phyloP scores from a whole-genome alignment of 768 basidiomycete genomes.

The Tylopilus vinaceipallidus region DNA sequence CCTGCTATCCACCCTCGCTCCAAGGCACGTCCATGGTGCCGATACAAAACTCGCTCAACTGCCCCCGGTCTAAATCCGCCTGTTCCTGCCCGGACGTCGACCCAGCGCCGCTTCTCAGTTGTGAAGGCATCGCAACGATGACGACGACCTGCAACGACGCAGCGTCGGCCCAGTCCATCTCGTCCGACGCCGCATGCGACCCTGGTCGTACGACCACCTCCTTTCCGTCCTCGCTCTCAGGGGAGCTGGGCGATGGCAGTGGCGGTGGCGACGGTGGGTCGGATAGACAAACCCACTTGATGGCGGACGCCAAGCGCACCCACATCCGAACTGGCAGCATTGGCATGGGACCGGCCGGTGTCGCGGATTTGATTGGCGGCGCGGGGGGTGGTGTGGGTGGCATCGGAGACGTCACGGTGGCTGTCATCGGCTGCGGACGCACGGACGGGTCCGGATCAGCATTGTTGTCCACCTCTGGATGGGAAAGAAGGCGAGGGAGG shows the following conservation, averaged over 20 bases:
- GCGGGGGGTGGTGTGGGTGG: not conserved
- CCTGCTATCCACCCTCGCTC: conserved; percentile 5
- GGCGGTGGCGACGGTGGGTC: not conserved
- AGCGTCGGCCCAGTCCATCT: conserved; percentile 6
- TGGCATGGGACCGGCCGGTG: not conserved
- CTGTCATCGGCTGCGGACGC: conserved; percentile 33
- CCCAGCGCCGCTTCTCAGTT: not conserved
- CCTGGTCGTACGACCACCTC: not conserved
- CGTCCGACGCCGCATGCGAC: not conserved
- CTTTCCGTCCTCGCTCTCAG: not conserved
- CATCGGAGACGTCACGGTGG: conserved; percentile 5
- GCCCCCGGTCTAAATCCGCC: conserved; percentile 22
- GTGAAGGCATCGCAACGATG: conserved; percentile 41
- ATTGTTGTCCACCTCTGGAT: not conserved
- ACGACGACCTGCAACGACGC: conserved; percentile 38
- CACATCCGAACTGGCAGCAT: not conserved
- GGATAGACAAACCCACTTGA: conserved; percentile 5
- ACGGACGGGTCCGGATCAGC: not conserved
- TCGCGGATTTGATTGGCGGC: not conserved
- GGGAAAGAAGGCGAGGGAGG: not conserved
- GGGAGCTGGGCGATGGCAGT: not conserved
- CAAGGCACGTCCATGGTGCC: conserved; percentile 23
- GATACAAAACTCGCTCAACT: conserved; percentile 35
- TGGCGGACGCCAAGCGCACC: not conserved
- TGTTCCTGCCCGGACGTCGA: not conserved